phyloP scores from a whole-genome alignment of 306 rosid species.

The Fragaria iinumae region DNA sequence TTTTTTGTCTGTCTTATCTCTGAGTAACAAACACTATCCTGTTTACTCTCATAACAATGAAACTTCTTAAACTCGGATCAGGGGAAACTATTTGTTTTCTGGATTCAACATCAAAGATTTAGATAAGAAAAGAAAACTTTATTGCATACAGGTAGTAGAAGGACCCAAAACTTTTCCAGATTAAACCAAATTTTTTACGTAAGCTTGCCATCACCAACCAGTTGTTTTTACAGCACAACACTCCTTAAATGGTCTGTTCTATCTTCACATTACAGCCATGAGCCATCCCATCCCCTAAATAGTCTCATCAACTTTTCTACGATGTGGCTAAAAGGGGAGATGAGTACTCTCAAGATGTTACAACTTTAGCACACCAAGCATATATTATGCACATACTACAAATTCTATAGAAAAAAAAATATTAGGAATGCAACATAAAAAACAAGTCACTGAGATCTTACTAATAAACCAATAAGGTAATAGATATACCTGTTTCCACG shows the following conservation, averaged over 20 bases:
- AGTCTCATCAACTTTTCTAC: not conserved
- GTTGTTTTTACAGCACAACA: not conserved
- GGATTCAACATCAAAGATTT: not conserved
- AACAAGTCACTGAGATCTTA: not conserved
- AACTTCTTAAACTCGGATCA: not conserved
- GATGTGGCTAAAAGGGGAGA: not conserved
- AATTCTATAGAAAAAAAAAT: not conserved
- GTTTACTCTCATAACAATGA: not conserved
- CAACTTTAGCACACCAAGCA: not conserved
- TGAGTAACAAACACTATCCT: not conserved
- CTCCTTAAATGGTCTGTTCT: not conserved
- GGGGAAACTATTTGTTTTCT: not conserved
- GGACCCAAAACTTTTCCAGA: not conserved
- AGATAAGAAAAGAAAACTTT: not conserved
- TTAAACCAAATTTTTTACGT: not conserved
- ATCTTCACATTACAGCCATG: not conserved
- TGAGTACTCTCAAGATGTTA: not conserved
- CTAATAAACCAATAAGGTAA: not conserved
- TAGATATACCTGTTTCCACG: constrained; percentile 18
- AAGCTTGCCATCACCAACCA: not conserved
- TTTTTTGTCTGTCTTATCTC: not conserved
- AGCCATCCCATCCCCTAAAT: not conserved
- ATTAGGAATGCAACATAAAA: not conserved
- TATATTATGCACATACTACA: not conserved
- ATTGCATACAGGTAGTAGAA: not conserved